These are phyloP conservation scores for Kalanchoe fedtschenkoi DNA, from an alignment of 164 flowering plant genomes.

Conservation along the genomic window DNA sequence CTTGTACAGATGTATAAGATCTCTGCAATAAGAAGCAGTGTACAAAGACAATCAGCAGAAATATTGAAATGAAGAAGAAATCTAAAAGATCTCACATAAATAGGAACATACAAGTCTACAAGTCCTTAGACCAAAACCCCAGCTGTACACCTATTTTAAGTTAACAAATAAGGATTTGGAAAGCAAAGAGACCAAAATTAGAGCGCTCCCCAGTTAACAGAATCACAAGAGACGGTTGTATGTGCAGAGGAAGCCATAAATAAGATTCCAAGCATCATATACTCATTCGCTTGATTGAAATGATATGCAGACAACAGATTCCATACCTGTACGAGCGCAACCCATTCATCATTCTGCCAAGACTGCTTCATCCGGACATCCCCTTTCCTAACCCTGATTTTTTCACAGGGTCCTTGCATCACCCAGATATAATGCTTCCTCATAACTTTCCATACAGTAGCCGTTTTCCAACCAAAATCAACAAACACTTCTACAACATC, in stretches of 20 bases:
- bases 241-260: no score
- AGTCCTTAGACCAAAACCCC: neutral
- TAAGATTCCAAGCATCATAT: neutral
- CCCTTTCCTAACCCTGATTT: neutral
- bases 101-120: neutral
- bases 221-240: neutral
- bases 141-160: neutral
- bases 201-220: neutral
- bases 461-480: conserved; percentile 1
- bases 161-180: neutral
- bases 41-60: neutral
- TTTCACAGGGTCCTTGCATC: neutral
- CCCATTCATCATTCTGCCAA: conserved; percentile 4
- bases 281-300: neutral
- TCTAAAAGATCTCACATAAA: neutral
- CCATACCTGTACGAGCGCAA: neutral
- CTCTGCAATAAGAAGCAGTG: neutral
- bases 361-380: neutral
- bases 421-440: neutral
- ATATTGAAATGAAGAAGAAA: neutral
- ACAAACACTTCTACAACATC: neutral
- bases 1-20: neutral
- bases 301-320: neutral
- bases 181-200: neutral
- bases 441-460: neutral